A percentile compares a stretch with the other conserved stretches of the same genome.
These are phyloP conservation scores for Sedum album DNA, from an alignment of 164 flowering plant species.

Conservation along the genomic window DNA sequence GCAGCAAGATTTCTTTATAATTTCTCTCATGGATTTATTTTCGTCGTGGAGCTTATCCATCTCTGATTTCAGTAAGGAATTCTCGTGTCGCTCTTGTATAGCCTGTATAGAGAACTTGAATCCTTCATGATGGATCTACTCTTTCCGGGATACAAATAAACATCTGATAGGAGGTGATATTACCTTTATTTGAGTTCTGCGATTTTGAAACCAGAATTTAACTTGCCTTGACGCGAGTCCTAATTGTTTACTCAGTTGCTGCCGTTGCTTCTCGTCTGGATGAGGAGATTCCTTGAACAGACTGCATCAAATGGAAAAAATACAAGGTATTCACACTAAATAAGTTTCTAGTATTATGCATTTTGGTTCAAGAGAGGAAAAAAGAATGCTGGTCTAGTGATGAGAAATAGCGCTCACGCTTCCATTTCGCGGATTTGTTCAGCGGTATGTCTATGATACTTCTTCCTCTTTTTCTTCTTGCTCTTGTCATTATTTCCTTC, in stretches of 20 bases:
- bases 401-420: constrained; percentile 42
- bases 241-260: constrained; percentile 83
- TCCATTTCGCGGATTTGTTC: constrained; percentile 98
- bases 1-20: constrained; percentile 59
- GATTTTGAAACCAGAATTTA: constrained; percentile 99
- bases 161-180: neutral
- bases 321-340: too few species aligned
- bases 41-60: constrained; percentile 81
- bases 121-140: neutral
- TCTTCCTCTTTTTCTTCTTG: constrained; percentile 77
- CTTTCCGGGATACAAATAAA: too few species aligned
- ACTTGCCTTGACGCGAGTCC: constrained; percentile 98
- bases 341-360: neutral
- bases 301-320: constrained; percentile 24
- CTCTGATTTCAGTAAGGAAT: constrained; percentile 78
- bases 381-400: too few species aligned
- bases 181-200: constrained; percentile 98
- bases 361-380: neutral
- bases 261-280: constrained; percentile 99
- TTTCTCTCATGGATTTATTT: constrained; percentile 69
- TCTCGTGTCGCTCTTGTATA: constrained; percentile 96
- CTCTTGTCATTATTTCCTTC: constrained; percentile 15
- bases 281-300: constrained; percentile 95
- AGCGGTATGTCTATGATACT: constrained; percentile 87
- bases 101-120: constrained; percentile 44